Evolutionary conservation across 2,329 filamentous ascomycete genomes (phyloP).

Genomic region (Arthrobotrys sinensis): DNA sequence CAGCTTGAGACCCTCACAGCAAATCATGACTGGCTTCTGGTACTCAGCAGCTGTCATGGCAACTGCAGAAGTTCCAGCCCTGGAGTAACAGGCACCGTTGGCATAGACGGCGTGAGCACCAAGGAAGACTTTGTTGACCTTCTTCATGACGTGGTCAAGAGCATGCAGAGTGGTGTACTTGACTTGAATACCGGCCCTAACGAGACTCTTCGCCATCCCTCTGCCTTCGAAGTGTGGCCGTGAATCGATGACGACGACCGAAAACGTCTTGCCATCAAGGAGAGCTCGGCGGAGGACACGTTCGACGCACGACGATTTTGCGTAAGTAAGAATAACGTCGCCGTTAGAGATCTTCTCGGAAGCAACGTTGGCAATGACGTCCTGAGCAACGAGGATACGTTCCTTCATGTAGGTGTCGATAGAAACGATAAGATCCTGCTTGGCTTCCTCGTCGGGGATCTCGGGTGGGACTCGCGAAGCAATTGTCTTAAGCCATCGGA

Average conservation of each 20-base stretch:
- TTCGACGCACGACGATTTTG: constrained; percentile 87
- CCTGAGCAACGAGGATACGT: constrained; percentile 87
- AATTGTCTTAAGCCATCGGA: constrained; percentile 92
- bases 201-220: constrained; percentile 79
- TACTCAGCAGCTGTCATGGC: constrained; percentile 84
- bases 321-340: constrained; percentile 88
- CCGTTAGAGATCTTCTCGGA: constrained; percentile 82
- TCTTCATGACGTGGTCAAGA: constrained; percentile 80
- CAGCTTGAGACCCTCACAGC: constrained; percentile 96
- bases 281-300: constrained; percentile 83
- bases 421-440: constrained; percentile 80
- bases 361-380: constrained; percentile 85
- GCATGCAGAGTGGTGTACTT: constrained; percentile 86
- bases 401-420: constrained; percentile 94
- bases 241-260: constrained; percentile 86
- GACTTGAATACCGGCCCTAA: constrained; percentile 79
- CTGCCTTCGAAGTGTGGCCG: constrained; percentile 79
- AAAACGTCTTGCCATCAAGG: constrained; percentile 79
- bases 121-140: constrained; percentile 81
- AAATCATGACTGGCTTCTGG: constrained; percentile 85
- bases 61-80: constrained; percentile 87
- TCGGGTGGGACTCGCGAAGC: constrained; percentile 93
- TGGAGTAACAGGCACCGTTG: constrained; percentile 90
- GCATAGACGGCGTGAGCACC: constrained; percentile 96
- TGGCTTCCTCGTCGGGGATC: constrained; percentile 84